phyloP scores from a whole-genome alignment of 495 filamentous ascomycete genomes.

The Coniosporium apollinis region DNA sequence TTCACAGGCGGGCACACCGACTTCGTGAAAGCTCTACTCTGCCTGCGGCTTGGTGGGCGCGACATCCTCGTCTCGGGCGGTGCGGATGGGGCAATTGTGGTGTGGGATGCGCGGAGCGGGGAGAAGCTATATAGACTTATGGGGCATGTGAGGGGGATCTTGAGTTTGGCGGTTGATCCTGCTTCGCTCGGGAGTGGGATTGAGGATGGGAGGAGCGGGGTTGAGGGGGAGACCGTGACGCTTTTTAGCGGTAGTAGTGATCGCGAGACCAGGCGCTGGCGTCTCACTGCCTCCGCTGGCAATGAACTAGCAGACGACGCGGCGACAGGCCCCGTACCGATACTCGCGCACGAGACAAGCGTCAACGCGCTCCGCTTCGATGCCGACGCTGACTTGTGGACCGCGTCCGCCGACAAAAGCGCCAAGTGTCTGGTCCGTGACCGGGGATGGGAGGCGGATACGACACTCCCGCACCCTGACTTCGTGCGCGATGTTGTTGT shows the following conservation, averaged over 20 bases:
- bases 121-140: conserved; percentile 54
- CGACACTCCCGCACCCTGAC: conserved; percentile 62
- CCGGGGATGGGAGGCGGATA: conserved; percentile 49
- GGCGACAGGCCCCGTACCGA: conserved; percentile 25
- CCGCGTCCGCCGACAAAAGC: conserved; percentile 72
- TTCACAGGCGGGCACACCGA: conserved; percentile 75
- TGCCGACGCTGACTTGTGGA: conserved; percentile 62
- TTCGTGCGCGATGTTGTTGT: conserved; percentile 72
- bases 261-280: conserved; percentile 66
- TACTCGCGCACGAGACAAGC: conserved; percentile 76
- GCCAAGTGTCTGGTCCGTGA: conserved; percentile 54
- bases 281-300: conserved; percentile 20
- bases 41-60: conserved; percentile 27
- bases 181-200: conserved; percentile 14
- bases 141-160: conserved; percentile 62
- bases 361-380: conserved; percentile 64
- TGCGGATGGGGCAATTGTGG: conserved; percentile 68
- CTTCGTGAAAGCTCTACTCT: conserved; percentile 68
- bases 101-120: conserved; percentile 59
- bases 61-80: conserved; percentile 69
- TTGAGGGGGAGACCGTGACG: conserved; percentile 25
- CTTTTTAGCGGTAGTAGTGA: conserved; percentile 73
- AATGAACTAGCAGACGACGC: conserved; percentile 7
- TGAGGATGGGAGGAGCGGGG: conserved; percentile 1
- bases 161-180: conserved; percentile 60